A percentile compares a stretch with the other conserved stretches of the same genome.
Evolutionary conservation across 805 yeast genomes (phyloP).

Genomic region (Kodamaea neixiangensis): DNA sequence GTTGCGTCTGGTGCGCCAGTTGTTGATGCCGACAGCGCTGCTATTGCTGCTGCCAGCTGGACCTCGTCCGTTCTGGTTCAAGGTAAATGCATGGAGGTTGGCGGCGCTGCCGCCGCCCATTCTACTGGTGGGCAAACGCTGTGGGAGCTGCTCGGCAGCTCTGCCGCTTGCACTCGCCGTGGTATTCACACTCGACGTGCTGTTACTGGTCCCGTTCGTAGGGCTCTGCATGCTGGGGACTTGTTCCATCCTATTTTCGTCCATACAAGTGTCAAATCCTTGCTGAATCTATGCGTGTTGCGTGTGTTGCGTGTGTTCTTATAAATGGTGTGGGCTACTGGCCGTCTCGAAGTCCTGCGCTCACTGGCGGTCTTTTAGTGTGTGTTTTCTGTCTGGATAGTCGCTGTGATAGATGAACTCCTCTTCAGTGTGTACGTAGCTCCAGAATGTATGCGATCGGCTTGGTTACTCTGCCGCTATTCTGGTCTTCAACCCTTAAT

Average conservation of each 20-base stretch:
- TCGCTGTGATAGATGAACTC: neutral
- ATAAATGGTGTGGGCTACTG: too few species aligned
- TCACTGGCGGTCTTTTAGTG: too few species aligned
- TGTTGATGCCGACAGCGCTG: neutral
- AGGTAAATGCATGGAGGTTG: neutral
- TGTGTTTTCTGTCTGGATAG: neutral
- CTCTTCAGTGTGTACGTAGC: neutral
- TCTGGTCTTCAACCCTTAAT: neutral
- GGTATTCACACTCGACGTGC: neutral
- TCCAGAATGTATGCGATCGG: neutral
- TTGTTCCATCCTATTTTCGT: neutral
- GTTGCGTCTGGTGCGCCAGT: conserved; percentile 1
- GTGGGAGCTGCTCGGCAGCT: neutral
- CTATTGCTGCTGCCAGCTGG: neutral
- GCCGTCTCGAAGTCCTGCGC: too few species aligned
- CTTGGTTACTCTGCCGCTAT: neutral
- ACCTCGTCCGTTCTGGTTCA: neutral
- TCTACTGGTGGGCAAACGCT: neutral
- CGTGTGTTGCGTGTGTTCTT: too few species aligned
- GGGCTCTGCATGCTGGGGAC: neutral
- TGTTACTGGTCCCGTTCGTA: neutral
- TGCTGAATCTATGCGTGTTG: neutral
- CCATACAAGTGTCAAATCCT: neutral
- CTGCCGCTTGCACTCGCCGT: neutral
- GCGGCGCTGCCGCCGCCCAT: neutral